Evolutionary conservation across 441 rosid species (phyloP), one percentile per base, ranked within the genome.

Genomic region (Hypseocharis bilobata): DNA sequence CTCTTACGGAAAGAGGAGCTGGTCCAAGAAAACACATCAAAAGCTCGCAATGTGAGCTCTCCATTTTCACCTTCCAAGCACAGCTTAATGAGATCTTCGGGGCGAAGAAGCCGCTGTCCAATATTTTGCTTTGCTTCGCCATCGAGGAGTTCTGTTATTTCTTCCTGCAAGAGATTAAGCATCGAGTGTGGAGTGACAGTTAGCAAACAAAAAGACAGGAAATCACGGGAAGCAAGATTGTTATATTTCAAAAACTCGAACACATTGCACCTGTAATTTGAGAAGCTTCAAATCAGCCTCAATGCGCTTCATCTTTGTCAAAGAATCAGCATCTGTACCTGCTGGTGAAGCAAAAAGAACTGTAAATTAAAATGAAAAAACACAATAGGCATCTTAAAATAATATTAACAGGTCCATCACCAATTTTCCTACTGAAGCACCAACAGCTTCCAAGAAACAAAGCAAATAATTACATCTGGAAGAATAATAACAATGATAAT

Each of bases 1-100:
- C 81, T 84, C 76, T 81, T 80, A 2, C 88, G 80, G 70, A 88
- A 93, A 3, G 89, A 87, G 69, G 80, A 74, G 82, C 96, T 87
- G 13, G 93, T 87, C 87, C 93, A 88, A 64, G 96, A 91, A 74
- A 93, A 93, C 69, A 87, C 88, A 60, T 91, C 92, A 27, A 93
- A 93, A 38, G 86, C 86, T 23, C 60, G 84, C 80, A 78, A 62
- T n/a, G 86, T 79, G 44, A 85, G 84, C 74, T 80, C 86, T 14
- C 69, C 77, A 14, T 74, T 81, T 38, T 74, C 81, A 27, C 82
- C 74, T 66, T 74, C 52, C 11, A 93, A 83, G 77, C 99, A 93
- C 36, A 83, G 74, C 61, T 80, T 82, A 44, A 88, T 73, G 65
- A 93, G 92, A 76, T 86, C 90, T 64, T 86, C 92, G 1, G 97